Percentiles rank a stretch among this genome's conserved stretches.
Evolutionary conservation across 176 grass and related monocot species (phyloP).

Genomic region (Zea mays): Zm-B73-REFERENCE-NAM-5.0 NC_050103.1:155291001-155291500

Average conservation of each 20-base stretch:
- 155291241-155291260: background rate
- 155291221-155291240: background rate
- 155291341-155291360: slow-evolving; percentile 12
- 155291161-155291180: background rate
- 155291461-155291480: slow-evolving; percentile 14
- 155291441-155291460: slow-evolving; percentile 23
- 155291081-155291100: background rate
- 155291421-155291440: background rate
- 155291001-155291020: slow-evolving; percentile 8
- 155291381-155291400: background rate
- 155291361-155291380: slow-evolving; percentile 5
- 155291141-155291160: background rate
- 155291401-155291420: slow-evolving; percentile 4
- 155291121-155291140: background rate
- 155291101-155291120: background rate
- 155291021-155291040: background rate
- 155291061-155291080: no score
- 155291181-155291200: slow-evolving; percentile 26
- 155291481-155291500: background rate
- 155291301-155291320: slow-evolving; percentile 34
- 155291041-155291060: background rate
- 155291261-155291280: slow-evolving; percentile 38
- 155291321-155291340: slow-evolving; percentile 45
- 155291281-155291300: slow-evolving; percentile 41
- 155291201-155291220: background rate